Base-by-base conservation (phyloP, 192 early-diverging fungal species). In the Backusella parvicylindrica region DNA sequence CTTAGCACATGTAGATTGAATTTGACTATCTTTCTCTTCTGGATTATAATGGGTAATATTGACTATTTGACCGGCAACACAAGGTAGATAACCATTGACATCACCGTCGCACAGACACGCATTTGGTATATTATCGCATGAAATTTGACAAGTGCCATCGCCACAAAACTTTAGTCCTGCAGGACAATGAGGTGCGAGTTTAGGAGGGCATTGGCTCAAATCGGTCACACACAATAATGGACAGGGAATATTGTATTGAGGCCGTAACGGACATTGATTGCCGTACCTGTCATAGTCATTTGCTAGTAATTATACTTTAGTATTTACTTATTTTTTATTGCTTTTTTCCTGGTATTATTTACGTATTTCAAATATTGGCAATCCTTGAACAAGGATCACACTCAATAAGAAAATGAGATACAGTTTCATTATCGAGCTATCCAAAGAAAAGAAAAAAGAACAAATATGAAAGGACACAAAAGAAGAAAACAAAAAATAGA, bases 241-340 rank as follows among this genome's bases (percentile, higher is more conserved):
- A 56, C 89, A 91, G 0, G 13, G 31, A 12, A 89, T 60, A 21
- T 86, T 86, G 21, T 63, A 71, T 9, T 82, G 76, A 28, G 84
- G 82, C 15, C 75, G 43, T 68, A 91, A 75, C 8, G 87, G 87
- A 60, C 89, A 91, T 3, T 74, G 41, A 18, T 86, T 80, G 3
- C 88, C 86, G 9, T 82, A 35, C 26, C 73, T 84, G 64, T 88
- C 86, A 3, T 82, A 72, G 73, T 81, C 81, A 82, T 89, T 90
- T 36, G 74, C 77, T 82, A 73, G 16, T 18, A 32, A 2, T 37
- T 67, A 21, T 12, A 21, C 8, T 67, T 67, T 67, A 36, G 21
- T 33, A 16, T 28, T 16, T 28, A 15, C 16, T 13, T 32, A 64
- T 31, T 16, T 13, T 6, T 15, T 1, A 0, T 31, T 64, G 18